Evolutionary conservation across 2,329 filamentous ascomycete genomes (phyloP), one percentile per base, ranked within the genome.

Genomic region (Calonectria ilicicola): DNA sequence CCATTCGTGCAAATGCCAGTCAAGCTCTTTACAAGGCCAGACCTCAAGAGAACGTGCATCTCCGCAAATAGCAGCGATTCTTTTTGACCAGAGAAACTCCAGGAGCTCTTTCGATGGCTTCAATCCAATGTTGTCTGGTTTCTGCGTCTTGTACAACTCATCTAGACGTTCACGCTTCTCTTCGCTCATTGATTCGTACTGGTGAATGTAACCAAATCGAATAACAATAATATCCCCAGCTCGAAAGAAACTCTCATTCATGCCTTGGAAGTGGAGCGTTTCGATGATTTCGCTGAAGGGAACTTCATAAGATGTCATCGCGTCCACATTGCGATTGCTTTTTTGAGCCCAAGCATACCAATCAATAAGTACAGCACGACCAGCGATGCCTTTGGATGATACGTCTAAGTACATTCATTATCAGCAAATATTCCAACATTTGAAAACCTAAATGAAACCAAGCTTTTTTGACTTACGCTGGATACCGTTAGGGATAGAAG

Each of bases 41-140:
- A 83, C 82, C 72, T 88, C 86, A 47, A 87, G 85, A 2, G 81
- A 83, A 2, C 83, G 82, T 4, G 82, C 80, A 70, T 85, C 82
- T 10, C 84, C 83, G 27, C 84, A 85, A 4, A 87, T 84, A 2
- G 86, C 86, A 0, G 82, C 81, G 56, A 87, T 85, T 12, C 82
- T 78, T 2, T 75, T 80, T 17, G 84, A 80, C 86, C 86, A 88
- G 1, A 88, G 80, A 79, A 84, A 88, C 19, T 80, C 65, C 19
- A 85, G 44, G 0, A 81, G 80, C n/a, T 82, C 83, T 26, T 78
- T 77, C 0, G 79, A 79, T 7, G 80, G 80, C 72, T 86, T 81
- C 3, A 87, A 80, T 1, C 86, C 86, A n/a, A 85, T 76, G 58
- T 76, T 77, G 1, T 76, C 72, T 6, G 72, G 58, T 38, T 62